A percentile compares a stretch with the other conserved stretches of the same genome.
phyloP scores from a whole-genome alignment of 2,329 filamentous ascomycete species.

The Sclerotinia spermophila region DNA sequence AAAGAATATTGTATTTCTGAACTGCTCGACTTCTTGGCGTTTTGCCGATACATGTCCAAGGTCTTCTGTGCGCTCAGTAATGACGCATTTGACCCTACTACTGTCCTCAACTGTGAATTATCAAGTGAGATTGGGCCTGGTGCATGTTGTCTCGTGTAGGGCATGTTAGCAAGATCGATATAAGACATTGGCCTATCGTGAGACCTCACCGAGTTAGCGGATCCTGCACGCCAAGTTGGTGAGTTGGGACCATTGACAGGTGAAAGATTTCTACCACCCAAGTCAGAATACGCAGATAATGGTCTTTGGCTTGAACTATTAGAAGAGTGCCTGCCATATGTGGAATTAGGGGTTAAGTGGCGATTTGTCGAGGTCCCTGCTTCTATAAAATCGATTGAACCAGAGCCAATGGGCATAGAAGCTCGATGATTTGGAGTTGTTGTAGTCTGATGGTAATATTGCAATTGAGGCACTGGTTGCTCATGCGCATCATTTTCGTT shows the following conservation, averaged over 20 bases:
- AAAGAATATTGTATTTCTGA: slow-evolving; percentile 91
- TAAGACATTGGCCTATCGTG: slow-evolving; percentile 36
- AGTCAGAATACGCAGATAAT: slow-evolving; percentile 74
- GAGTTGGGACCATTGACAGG: slow-evolving; percentile 40
- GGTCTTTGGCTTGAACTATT: slow-evolving; percentile 64
- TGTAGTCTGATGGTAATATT: slow-evolving; percentile 55
- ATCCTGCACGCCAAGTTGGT: slow-evolving; percentile 35
- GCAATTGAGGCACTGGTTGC: slow-evolving; percentile 50
- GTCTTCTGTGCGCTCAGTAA: slow-evolving; percentile 89
- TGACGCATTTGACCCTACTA: slow-evolving; percentile 85
- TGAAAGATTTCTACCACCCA: slow-evolving; percentile 60
- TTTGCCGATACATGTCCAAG: slow-evolving; percentile 93
- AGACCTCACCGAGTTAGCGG: slow-evolving; percentile 34
- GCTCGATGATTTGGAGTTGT: slow-evolving; percentile 39
- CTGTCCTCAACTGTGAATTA: slow-evolving; percentile 74
- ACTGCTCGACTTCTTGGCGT: slow-evolving; percentile 96
- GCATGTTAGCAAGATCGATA: slow-evolving; percentile 53
- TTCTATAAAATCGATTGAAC: slow-evolving; percentile 40
- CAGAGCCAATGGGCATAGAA: slow-evolving; percentile 22
- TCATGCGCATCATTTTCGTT: slow-evolving; percentile 23
- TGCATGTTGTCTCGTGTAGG: slow-evolving; percentile 38
- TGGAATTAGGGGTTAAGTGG: slow-evolving; percentile 60
- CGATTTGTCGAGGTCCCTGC: slow-evolving; percentile 52
- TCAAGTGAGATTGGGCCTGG: slow-evolving; percentile 52
- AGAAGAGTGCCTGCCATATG: slow-evolving; percentile 40